Evolutionary conservation across 345 rosid genomes (phyloP), one percentile per base, ranked within the genome.

Genomic region (Gossypium sturtianum): DNA sequence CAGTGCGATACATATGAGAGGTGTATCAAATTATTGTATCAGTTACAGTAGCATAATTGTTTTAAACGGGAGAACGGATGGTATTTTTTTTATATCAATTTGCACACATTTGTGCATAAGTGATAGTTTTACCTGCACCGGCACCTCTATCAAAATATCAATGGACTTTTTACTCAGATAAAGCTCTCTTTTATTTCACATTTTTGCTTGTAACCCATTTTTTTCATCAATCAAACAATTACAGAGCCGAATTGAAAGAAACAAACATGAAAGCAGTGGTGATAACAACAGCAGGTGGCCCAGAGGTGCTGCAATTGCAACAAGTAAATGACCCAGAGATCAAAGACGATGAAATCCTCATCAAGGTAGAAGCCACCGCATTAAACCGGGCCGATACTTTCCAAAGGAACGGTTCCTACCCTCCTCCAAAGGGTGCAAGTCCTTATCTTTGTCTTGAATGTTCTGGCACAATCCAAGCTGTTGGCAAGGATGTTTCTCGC

Each of bases 361-460:
- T 94, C 81, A 88, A 81, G 79, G 87, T 94, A 34, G 87, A 75
- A 20, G 92, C 98, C 75, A 83, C 97, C 51, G 97, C 94, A 43
- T 71, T 94, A 25, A 94, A 92, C 83, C 82, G 94, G 2, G 93
- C 97, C 7, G 98, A 94, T 78, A 89, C 90, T 16, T 52, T 85
- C 22, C 97, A 94, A 73, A 81, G 98, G 49, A 85, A 78, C 61
- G 98, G 97, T 80, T 75, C 65, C 49, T 87, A 92, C 79, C 66
- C 90, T 15, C 93, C 94, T n/a, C 97, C 98, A 4, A 84, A 88
- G 60, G 98, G 88, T 10, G 81, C 90, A 29, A 94, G 98, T 65
- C 82, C 87, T 25, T 83, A 84, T 77, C 97, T 59, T 15, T 93
- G 98, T 54, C 89, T 94, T 34, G 98, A 92, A 75, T 94, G 98